Base-by-base conservation (phyloP, 495 filamentous ascomycete species). In the Trichoderma virens region DNA sequence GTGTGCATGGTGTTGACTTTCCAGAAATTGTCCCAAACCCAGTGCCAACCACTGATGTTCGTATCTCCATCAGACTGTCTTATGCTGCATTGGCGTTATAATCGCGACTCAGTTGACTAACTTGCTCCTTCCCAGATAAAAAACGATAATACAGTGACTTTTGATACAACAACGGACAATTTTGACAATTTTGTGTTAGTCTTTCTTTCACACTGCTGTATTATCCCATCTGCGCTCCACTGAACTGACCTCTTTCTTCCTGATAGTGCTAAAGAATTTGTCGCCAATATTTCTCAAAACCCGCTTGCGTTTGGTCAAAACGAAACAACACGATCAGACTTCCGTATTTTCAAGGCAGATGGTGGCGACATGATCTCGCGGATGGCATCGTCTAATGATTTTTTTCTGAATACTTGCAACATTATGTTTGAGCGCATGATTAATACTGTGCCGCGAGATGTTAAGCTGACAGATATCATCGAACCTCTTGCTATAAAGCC, bases 291-390 rank as follows among this genome's bases (percentile, higher is more conserved):
- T 13, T 66, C 68, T 43, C 72, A 70, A 20, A 75, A 75, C 38
- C 75, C 73, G n/a, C 63, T 78, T 9, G 74, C 74, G 4, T 65
- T 62, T 62, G 65, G 66, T 39, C 39, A 45, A 27, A 73, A 76
- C 30, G 65, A 45, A 3, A 69, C 71, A 31, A 73, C 70, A 3
- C 71, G 74, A 34, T 79, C 79, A 1, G 79, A 81, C 66, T 60
- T 67, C 28, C 66, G 71, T 5, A 69, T 81, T 20, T 81, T 76
- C 65, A 67, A 62, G 16, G 69, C 74, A 13, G 79, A 81, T 62
- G 65, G 65, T 0, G 79, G 79, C 47, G 66, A 35, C 3, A 77
- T 75, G 3, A 78, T 81, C 38, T 65, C 61, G 3, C 60, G 64
- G 8, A 62, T 81, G 66, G 65, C 69, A 3, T 60, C 72, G 7